phyloP scores from a whole-genome alignment of 371 early-diverging fungal genomes.

The Rhizomucor miehei region DNA sequence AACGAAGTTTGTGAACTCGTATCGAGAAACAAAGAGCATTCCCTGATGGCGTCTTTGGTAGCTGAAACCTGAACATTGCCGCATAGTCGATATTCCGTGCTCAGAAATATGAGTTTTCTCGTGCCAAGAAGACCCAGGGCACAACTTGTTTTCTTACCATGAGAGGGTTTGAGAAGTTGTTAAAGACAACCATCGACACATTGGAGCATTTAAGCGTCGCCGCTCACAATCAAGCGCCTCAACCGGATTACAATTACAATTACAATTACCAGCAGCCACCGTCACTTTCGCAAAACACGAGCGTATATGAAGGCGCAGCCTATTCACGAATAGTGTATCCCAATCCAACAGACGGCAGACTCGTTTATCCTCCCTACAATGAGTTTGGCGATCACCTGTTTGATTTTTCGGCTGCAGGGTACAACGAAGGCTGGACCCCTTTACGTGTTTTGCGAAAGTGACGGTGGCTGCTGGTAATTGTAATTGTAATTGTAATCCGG shows the following conservation, averaged over 20 bases:
- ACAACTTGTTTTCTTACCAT: not conserved
- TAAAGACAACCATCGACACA: constrained; percentile 8
- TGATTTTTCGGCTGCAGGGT: constrained; percentile 50
- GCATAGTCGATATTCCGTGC: too few species aligned
- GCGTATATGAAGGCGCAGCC: constrained; percentile 1
- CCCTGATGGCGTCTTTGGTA: too few species aligned
- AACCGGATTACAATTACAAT: not conserved
- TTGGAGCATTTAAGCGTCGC: constrained; percentile 9
- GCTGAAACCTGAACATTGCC: too few species aligned
- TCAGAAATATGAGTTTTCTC: too few species aligned
- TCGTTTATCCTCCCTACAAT: constrained; percentile 43
- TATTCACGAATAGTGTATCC: constrained; percentile 11
- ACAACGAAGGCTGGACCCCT: constrained; percentile 41
- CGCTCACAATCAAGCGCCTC: constrained; percentile 2
- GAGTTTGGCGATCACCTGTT: constrained; percentile 39
- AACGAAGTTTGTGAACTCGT: too few species aligned
- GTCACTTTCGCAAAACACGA: not conserved
- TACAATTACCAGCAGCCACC: not conserved
- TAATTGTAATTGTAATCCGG: not conserved
- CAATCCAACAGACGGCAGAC: constrained; percentile 11
- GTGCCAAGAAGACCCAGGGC: too few species aligned
- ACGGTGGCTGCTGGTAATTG: not conserved
- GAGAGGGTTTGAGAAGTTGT: constrained; percentile 10
- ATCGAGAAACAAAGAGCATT: too few species aligned
- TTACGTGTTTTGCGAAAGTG: constrained; percentile 1